Evolutionary conservation across 2,329 filamentous ascomycete genomes (phyloP), one percentile per base, ranked within the genome.

Genomic region (Exophiala mesophila): DNA sequence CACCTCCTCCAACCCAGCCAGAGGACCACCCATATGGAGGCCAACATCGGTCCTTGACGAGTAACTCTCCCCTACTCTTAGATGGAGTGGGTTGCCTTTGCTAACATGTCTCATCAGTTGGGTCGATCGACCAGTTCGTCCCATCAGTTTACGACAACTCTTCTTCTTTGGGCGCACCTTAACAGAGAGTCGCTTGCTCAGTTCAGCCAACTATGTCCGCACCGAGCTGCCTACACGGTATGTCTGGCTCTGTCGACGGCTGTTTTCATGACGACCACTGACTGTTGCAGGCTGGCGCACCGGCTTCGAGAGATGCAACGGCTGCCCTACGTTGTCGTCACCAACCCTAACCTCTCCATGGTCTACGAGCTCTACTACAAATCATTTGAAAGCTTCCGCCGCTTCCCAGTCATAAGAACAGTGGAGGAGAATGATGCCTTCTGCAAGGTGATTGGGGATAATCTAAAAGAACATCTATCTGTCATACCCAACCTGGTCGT

Each of bases 351-450:
- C 63, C 85, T 98, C 50, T 88, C 85, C 60, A 82, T 94, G 53
- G 92, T 97, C 23, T 98, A 98, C 67, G 88, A 97, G 62, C 76
- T 96, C 5, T 98, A 98, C 71, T 94, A 96, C 67, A 82, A 82
- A 54, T 90, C 92, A n/a, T 98, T 98, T 57, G 92, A 98, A 62
- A 81, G 74, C 39, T 85, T 97, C 52, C 85, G 92, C 35, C 83
- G 84, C 54, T 73, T 96, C 29, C 82, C 82, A 37, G 88, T 95
- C 59, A 81, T 98, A 55, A 83, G 83, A 57, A 85, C 80, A 0
- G 68, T 95, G 24, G 85, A 94, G 21, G 90, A 97, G 57, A 98
- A 98, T 62, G 88, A 96, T 53, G 71, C 66, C 31, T 83, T 94
- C 56, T 98, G 92, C 70, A 77, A 85, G 41, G 72, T 88, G 44